phyloP scores from a whole-genome alignment of 176 grass and related monocot species.

The Cenchrus fungigraminus region DNA sequence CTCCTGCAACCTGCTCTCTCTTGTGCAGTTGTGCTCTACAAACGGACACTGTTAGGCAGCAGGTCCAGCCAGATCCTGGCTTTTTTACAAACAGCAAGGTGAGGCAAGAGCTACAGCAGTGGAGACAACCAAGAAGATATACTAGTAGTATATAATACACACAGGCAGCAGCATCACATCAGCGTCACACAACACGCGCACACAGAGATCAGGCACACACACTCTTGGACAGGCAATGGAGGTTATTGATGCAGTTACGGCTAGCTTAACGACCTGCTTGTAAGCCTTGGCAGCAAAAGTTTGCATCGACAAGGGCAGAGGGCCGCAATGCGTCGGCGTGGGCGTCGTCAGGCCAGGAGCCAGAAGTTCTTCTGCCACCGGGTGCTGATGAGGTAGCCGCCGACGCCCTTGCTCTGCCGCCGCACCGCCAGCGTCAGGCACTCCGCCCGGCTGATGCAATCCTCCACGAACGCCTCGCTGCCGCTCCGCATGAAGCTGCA shows the following conservation, averaged over 20 bases:
- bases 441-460: slow-evolving; percentile 81
- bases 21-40: neutral
- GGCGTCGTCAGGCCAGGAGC: slow-evolving; percentile 62
- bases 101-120: neutral
- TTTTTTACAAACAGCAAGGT: slow-evolving; percentile 7
- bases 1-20: neutral
- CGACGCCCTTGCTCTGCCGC: slow-evolving; percentile 81
- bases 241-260: neutral
- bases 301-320: neutral
- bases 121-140: neutral
- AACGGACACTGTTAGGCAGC: neutral
- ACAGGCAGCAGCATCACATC: neutral
- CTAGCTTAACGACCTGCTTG: slow-evolving; percentile 12
- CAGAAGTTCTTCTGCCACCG: slow-evolving; percentile 99
- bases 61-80: slow-evolving; percentile 15
- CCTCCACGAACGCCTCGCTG: slow-evolving; percentile 81
- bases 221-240: neutral
- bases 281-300: slow-evolving; percentile 17
- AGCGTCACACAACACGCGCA: neutral
- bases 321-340: neutral
- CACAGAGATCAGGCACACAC: neutral
- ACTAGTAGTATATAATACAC: neutral
- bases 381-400: slow-evolving; percentile 88
- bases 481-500: slow-evolving; percentile 73
- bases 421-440: slow-evolving; percentile 87